Base-by-base conservation (phyloP, 768 basidiomycete genomes). In the Austroboletus festivus region DNA sequence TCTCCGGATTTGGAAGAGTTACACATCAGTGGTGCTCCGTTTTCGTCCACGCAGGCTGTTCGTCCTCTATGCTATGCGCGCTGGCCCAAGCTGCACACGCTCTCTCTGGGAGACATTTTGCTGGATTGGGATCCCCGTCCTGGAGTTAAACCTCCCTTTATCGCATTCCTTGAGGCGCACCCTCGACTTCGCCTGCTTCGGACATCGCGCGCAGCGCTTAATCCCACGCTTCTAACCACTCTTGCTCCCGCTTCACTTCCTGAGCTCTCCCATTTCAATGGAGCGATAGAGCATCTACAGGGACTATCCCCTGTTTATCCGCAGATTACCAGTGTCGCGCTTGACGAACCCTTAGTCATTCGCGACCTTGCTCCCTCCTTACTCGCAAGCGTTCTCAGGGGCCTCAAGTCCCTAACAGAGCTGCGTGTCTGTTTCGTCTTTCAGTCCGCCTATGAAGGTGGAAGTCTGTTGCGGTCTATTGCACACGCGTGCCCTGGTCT, bases 381-480 rank as follows among this genome's bases (percentile, higher is more conserved):
- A 5, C 72, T 89, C 2, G 77, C 82, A 4, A 72, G 74, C 31
- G 68, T 85, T n/a, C 74, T 89, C 21, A 73, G 78, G 50, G 74
- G 75, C 41, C 58, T 89, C 19, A 74, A 75, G 18, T 71, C 71
- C 5, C 73, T 89, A 21, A 75, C 71, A 12, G 75, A 80, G 34
- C 71, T 89, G 47, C 81, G 76, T 45, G 77, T 89, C 37, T 71
- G 79, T 15, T 89, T 89, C 59, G 75, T 78, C 33, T 75, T 89
- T 42, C 83, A 88, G 57, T 82, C 81, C 2, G 81, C 82, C 58
- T 88, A 88, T 58, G 86, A 89, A 55, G 83, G 83, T 57, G 82
- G 80, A 22, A 81, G 81, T 55, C 69, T 88, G 48, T 71, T 89
- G 28, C 79, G 83, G 38, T 81, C 83, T 4, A 75, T 89, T 48